Evolutionary conservation across 768 basidiomycete species (phyloP).

Genomic region (Leccinum obscurum): DNA sequence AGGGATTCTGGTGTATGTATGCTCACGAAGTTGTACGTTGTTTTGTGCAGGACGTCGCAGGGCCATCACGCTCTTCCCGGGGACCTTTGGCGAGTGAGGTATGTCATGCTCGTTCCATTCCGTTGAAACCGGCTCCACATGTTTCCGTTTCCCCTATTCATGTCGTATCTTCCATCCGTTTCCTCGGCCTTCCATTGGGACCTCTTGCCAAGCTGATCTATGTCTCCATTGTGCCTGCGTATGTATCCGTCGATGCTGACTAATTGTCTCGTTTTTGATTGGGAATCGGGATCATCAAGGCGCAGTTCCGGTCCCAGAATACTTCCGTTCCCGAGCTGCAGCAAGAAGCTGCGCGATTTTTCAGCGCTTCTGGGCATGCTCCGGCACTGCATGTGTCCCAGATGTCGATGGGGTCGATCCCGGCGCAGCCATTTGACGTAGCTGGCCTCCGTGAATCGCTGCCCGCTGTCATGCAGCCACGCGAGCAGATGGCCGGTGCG

Average conservation of each 20-base stretch:
- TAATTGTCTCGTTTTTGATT: not conserved
- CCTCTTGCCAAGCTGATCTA: not conserved
- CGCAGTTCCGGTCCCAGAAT: constrained; percentile 56
- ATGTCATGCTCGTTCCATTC: constrained; percentile 16
- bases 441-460: constrained; percentile 37
- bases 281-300: constrained; percentile 35
- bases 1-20: not conserved
- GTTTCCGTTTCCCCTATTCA: constrained; percentile 4
- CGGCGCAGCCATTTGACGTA: constrained; percentile 54
- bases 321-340: constrained; percentile 42
- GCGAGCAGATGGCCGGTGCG: constrained; percentile 18
- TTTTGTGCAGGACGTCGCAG: constrained; percentile 63
- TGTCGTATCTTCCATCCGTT: not conserved
- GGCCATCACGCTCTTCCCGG: constrained; percentile 42
- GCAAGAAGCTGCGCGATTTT: constrained; percentile 74
- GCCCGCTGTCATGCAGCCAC: constrained; percentile 17
- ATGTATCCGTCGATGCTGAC: not conserved
- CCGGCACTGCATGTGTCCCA: constrained; percentile 30
- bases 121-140: constrained; percentile 11
- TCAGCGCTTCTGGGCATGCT: constrained; percentile 37
- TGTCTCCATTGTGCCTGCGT: not conserved
- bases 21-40: constrained; percentile 1
- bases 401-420: constrained; percentile 26
- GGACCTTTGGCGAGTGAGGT: constrained; percentile 58
- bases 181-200: not conserved